Percentiles rank a stretch among this genome's conserved stretches.
Evolutionary conservation across 345 rosid genomes (phyloP).

Genomic region (Citrus inodora): DNA sequence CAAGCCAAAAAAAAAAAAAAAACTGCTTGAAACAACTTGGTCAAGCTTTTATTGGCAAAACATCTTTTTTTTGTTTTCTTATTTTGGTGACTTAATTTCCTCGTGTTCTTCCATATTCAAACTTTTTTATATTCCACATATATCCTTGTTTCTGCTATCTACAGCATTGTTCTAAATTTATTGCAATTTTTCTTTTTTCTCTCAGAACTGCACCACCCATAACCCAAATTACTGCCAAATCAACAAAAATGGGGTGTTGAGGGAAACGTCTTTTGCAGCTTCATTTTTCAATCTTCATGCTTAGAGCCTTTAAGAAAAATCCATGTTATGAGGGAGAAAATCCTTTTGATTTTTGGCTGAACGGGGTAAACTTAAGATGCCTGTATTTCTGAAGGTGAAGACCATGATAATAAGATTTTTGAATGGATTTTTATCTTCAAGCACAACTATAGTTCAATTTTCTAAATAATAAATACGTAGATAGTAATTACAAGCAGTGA

Average conservation of each 20-base stretch:
- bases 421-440: not conserved
- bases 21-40: too few relatives aligned
- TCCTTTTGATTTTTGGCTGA: not conserved
- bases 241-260: not conserved
- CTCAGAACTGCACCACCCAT: not conserved
- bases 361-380: not conserved
- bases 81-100: not conserved
- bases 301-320: not conserved
- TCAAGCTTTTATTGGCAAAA: too few relatives aligned
- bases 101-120: not conserved
- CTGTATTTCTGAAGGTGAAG: not conserved
- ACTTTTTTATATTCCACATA: not conserved
- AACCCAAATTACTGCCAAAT: not conserved
- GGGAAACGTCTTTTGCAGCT: not conserved
- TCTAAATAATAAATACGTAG: not conserved
- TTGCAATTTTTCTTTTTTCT: too few relatives aligned
- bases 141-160: not conserved
- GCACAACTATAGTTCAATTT: not conserved
- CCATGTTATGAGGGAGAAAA: not conserved
- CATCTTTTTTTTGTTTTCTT: not conserved
- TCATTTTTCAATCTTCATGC: not conserved
- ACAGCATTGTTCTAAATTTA: not conserved
- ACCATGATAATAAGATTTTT: not conserved
- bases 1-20: too few relatives aligned
- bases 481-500: not conserved